phyloP scores from a whole-genome alignment of 257 asterid species.

The Solanum neorickii region DNA sequence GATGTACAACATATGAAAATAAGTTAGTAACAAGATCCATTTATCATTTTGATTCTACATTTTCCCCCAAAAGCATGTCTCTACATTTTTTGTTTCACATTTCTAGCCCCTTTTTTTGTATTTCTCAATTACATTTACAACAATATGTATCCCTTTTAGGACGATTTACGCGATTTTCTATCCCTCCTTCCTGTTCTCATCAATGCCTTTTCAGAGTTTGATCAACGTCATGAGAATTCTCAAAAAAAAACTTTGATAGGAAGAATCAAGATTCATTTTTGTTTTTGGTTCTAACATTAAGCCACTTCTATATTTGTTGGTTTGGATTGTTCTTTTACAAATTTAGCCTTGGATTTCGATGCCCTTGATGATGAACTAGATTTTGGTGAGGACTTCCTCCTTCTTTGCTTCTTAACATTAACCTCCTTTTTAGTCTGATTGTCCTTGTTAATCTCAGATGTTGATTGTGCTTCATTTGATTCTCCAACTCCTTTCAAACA shows the following conservation, averaged over 20 bases:
- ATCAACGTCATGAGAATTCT: background rate
- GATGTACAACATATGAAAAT: too few species aligned
- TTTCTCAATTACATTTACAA: background rate
- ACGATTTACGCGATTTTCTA: background rate
- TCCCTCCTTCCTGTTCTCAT: background rate
- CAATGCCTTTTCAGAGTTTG: background rate
- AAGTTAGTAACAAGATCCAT: background rate
- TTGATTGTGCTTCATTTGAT: conserved; percentile 22
- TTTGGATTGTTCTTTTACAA: conserved; percentile 30
- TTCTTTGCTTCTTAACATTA: conserved; percentile 28
- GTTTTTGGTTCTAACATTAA: conserved; percentile 1
- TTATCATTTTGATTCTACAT: background rate
- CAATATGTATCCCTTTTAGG: background rate
- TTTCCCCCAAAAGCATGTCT: background rate
- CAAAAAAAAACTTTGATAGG: background rate
- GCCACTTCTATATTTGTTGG: conserved; percentile 57
- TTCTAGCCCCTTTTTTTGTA: background rate
- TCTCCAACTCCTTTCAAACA: conserved; percentile 33
- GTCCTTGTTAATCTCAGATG: conserved; percentile 25
- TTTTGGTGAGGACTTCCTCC: conserved; percentile 47
- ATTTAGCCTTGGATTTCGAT: conserved; percentile 34
- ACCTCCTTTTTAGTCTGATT: conserved; percentile 14
- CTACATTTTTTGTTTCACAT: background rate
- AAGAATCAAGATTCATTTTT: background rate
- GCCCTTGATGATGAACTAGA: conserved; percentile 32